These are phyloP conservation scores for Cymbopogon citratus DNA, from an alignment of 176 grass and related monocot genomes.

Conservation along the genomic window DNA sequence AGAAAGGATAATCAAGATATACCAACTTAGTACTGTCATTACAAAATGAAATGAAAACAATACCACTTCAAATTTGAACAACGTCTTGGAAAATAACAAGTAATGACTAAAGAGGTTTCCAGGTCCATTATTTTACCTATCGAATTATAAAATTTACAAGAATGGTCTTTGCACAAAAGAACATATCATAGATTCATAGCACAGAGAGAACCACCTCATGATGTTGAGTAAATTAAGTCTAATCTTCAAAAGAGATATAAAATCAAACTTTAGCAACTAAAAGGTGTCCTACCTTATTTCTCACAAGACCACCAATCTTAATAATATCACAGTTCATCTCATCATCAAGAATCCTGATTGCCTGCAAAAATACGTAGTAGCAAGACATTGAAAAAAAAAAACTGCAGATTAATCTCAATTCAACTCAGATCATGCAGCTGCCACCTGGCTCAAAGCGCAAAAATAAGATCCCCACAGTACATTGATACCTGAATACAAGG, in stretches of 20 bases:
- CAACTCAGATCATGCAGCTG: not conserved
- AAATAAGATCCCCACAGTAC: not conserved
- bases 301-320: slow-evolving; percentile 75
- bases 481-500: not conserved
- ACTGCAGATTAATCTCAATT: not conserved
- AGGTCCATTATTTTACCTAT: not conserved
- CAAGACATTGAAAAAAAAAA: not conserved
- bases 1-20: not conserved
- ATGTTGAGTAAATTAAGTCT: not conserved
- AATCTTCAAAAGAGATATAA: not conserved
- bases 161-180: not conserved
- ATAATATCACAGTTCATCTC: slow-evolving; percentile 95
- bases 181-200: slow-evolving; percentile 9
- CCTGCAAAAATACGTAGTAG: slow-evolving; percentile 37
- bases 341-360: slow-evolving; percentile 92
- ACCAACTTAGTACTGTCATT: not conserved
- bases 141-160: not conserved
- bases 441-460: not conserved
- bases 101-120: not conserved
- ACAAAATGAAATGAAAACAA: not conserved
- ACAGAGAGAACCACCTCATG: not conserved
- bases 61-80: not conserved
- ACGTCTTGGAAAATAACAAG: not conserved
- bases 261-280: slow-evolving; percentile 3
- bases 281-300: slow-evolving; percentile 69